Base-by-base conservation (phyloP, 2,329 filamentous ascomycete species). In the Proliferodiscus dingleyae region DNA sequence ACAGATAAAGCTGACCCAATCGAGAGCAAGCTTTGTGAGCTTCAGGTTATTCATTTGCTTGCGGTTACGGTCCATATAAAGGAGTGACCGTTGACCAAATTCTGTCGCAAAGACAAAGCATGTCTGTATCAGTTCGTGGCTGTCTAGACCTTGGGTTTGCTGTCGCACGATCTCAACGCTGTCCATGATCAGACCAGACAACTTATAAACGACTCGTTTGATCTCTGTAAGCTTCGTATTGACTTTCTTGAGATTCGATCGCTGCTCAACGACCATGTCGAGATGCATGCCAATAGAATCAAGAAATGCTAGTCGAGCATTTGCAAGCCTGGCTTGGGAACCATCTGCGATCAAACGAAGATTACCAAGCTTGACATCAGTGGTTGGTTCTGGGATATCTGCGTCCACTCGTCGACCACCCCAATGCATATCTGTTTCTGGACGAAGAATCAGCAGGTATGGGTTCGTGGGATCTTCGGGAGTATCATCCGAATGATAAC, bases 91-190 rank as follows among this genome's bases (percentile, higher is more conserved):
- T 64, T 96, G 91, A 36, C 93, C 93, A 56, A 98, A 98, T 64
- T 98, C 93, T 0, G 93, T 97, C n/a, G 93, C 93, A 61, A 97
- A 98, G 32, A 94, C 87, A 65, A 97, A 98, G 68, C 91, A 98
- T 4, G 89, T 95, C 66, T 98, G 93, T 53, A 98, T 93, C 23
- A 98, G 79, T 61, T 98, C 93, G 59, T 95, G 89, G 63, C 91
- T 95, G 54, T 93, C 85, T 53, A 91, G 78, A 7, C 85, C 87
- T 46, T 78, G 76, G 1, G 89, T 89, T 66, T 98, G 91, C 56
- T 82, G 83, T 53, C 89, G 80, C 53, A 98, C 93, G 52, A 88
- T 89, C 63, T 95, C 89, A 36, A 98, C 93, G 63, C 89, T 96
- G 66, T 97, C 91, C 89, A 98, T 96, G 67, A 98, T 97, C 5